phyloP scores from a whole-genome alignment of 2,329 filamentous ascomycete genomes.

The Fusarium sterilihyphosum region DNA sequence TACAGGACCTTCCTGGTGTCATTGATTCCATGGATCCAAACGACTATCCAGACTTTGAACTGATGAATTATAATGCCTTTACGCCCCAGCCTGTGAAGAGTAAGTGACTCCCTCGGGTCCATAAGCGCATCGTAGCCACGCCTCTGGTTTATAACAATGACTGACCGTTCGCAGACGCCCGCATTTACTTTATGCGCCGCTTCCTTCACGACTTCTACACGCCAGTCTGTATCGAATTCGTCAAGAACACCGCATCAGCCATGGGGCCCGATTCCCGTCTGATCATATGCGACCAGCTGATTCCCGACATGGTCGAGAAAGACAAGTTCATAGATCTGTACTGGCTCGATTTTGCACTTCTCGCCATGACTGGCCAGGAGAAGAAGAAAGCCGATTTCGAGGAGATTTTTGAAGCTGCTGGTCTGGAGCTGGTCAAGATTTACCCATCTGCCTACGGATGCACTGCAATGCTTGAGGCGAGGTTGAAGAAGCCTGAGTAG shows the following conservation, averaged over 20 bases:
- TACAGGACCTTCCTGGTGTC: conserved; percentile 50
- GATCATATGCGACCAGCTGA: conserved; percentile 49
- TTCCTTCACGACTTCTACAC: conserved; percentile 48
- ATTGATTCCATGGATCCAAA: conserved; percentile 34
- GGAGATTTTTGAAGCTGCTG: conserved; percentile 45
- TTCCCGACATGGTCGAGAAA: conserved; percentile 46
- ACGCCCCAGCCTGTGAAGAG: conserved; percentile 37
- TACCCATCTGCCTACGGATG: conserved; percentile 45
- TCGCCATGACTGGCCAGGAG: conserved; percentile 48
- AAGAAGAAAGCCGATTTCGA: conserved; percentile 46
- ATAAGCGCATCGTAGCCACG: not conserved
- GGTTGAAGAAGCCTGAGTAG: conserved; percentile 26
- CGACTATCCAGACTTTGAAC: conserved; percentile 40
- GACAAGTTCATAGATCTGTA: conserved; percentile 42
- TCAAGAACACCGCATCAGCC: conserved; percentile 44
- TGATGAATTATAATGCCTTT: conserved; percentile 39
- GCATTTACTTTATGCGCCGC: conserved; percentile 48
- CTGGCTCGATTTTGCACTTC: conserved; percentile 47
- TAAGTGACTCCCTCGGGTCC: not conserved
- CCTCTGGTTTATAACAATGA: not conserved
- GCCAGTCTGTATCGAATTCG: conserved; percentile 44
- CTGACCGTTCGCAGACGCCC: conserved; percentile 40
- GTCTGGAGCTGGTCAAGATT: conserved; percentile 47
- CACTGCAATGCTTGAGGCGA: conserved; percentile 48
- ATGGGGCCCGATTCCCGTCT: conserved; percentile 48